phyloP scores from a whole-genome alignment of 2,329 filamentous ascomycete species.

The Aschersonia sp. region DNA sequence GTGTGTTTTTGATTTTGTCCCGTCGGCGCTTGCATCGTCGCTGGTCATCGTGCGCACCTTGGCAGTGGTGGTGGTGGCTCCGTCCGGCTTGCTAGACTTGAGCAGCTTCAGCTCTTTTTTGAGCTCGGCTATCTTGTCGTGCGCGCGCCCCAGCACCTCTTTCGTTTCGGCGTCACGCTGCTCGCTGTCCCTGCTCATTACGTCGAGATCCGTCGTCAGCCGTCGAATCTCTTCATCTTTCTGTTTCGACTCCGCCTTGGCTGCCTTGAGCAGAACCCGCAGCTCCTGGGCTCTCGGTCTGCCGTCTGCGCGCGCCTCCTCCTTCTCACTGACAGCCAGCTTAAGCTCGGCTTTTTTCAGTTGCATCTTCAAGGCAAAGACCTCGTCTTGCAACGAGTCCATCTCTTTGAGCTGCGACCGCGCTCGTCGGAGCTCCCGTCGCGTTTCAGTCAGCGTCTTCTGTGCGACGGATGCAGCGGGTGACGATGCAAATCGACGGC shows the following conservation, averaged over 20 bases:
- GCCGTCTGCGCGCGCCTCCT: constrained; percentile 20
- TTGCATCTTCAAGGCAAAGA: constrained; percentile 34
- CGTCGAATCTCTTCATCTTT: constrained; percentile 35
- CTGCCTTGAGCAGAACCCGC: constrained; percentile 25
- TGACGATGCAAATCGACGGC: constrained; percentile 16
- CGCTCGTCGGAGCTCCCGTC: constrained; percentile 38
- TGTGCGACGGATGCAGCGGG: constrained; percentile 34
- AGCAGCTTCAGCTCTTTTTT: constrained; percentile 36
- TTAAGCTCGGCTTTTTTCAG: constrained; percentile 28
- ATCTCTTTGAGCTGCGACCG: constrained; percentile 38
- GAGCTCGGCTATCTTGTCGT: constrained; percentile 40
- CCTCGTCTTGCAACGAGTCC: constrained; percentile 34
- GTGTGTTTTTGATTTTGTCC: constrained; percentile 7
- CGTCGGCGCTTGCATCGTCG: constrained; percentile 4
- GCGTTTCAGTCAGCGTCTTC: constrained; percentile 34
- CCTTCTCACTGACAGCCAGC: constrained; percentile 14
- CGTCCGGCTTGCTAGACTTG: constrained; percentile 14
- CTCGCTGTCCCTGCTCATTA: constrained; percentile 37
- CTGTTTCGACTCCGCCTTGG: constrained; percentile 26
- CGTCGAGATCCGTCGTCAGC: constrained; percentile 36
- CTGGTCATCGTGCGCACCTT: neutral
- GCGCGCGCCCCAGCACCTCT: constrained; percentile 39
- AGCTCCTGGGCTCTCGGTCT: constrained; percentile 19
- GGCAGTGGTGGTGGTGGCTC: constrained; percentile 15
- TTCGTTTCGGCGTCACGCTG: constrained; percentile 38